phyloP scores from a whole-genome alignment of 176 grass and related monocot genomes.

The Oryza glaberrima region DNA sequence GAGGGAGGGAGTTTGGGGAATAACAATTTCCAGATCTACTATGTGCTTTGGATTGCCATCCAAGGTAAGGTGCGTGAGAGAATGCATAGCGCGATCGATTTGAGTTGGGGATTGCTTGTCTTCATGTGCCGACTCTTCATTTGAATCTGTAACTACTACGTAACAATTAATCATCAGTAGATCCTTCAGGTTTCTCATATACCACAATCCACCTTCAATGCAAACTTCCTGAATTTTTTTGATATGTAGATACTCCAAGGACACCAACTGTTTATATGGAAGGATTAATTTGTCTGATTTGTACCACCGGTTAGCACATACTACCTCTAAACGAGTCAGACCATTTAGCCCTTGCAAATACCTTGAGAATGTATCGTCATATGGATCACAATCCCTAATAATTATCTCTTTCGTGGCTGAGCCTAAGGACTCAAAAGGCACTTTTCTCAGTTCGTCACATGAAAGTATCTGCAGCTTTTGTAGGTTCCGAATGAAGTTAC shows the following conservation, averaged over 20 bases:
- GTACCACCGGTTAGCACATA: not conserved
- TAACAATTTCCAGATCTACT: not conserved
- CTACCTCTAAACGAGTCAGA: conserved; percentile 12
- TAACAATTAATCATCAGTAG: conserved; percentile 1
- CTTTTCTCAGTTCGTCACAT: not conserved
- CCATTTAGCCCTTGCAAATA: conserved; percentile 22
- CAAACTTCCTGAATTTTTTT: too few relatives aligned
- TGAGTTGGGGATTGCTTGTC: not conserved
- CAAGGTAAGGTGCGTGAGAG: conserved; percentile 21
- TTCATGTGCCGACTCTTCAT: not conserved
- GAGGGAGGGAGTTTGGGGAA: conserved; percentile 13
- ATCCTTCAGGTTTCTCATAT: conserved; percentile 3
- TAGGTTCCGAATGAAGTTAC: conserved; percentile 22
- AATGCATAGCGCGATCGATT: not conserved
- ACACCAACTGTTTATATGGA: conserved; percentile 25
- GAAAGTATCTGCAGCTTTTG: not conserved
- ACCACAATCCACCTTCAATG: conserved; percentile 17
- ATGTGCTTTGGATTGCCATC: not conserved
- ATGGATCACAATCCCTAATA: not conserved
- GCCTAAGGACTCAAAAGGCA: conserved; percentile 9
- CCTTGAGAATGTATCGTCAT: not conserved
- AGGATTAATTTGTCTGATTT: conserved; percentile 9
- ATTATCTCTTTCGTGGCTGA: not conserved
- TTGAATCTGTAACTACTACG: not conserved
- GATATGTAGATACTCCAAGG: conserved; percentile 20